Evolutionary conservation across 1,284 basidiomycete species (phyloP).

Genomic region (Inonotus obliquus): DNA sequence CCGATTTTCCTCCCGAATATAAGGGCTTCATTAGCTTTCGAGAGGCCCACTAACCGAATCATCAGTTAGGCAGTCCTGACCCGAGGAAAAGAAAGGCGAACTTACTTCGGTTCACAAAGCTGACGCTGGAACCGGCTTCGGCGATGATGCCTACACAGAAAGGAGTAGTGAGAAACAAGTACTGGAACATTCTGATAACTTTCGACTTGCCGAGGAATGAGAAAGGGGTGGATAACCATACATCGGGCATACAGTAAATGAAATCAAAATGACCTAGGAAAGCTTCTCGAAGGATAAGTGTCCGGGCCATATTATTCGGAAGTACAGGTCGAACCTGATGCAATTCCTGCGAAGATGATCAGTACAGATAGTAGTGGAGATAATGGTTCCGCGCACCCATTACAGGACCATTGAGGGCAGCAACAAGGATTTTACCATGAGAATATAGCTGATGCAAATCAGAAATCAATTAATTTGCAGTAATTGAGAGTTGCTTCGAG

Average conservation of each 20-base stretch:
- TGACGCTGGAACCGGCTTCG: constrained; percentile 65
- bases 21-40: constrained; percentile 63
- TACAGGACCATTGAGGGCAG: constrained; percentile 69
- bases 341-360: constrained; percentile 46
- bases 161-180: not conserved
- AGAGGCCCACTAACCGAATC: constrained; percentile 53
- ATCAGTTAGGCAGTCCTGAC: not conserved
- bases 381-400: constrained; percentile 46
- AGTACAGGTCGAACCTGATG: constrained; percentile 43
- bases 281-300: constrained; percentile 34
- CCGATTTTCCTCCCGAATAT: constrained; percentile 64
- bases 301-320: not conserved
- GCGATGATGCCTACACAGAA: constrained; percentile 46
- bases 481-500: not conserved
- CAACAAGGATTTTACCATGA: constrained; percentile 59
- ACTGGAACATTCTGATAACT: not conserved
- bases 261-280: constrained; percentile 71
- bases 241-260: constrained; percentile 57
- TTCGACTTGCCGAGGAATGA: constrained; percentile 53
- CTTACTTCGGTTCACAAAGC: constrained; percentile 58
- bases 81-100: not conserved
- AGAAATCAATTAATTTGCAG: not conserved
- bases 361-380: not conserved
- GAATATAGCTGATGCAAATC: constrained; percentile 46
- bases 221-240: constrained; percentile 62